Evolutionary conservation across 2,329 filamentous ascomycete species (phyloP), one percentile per base, ranked within the genome.

Genomic region (Hypoxylon sp.): DNA sequence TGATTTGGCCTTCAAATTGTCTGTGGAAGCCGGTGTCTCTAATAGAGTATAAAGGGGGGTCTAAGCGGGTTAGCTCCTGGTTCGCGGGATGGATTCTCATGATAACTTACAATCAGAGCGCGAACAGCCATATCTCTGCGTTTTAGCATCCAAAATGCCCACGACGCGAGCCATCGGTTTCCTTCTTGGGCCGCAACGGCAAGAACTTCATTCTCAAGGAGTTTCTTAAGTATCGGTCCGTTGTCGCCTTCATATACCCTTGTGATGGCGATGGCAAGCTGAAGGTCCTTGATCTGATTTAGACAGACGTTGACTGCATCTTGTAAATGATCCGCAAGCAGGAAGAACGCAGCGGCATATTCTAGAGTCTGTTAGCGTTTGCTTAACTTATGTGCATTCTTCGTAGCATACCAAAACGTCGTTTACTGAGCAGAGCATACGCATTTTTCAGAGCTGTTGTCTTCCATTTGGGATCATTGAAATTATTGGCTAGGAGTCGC

Each of bases 291-390:
- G 26, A 97, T 78, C 67, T 97, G 92, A 55, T 90, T 91, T 9
- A 92, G 77, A 58, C 95, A 90, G 12, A 99, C 86, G 58, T 88
- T 89, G 42, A 94, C 87, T 0, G 94, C 93, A 68, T 96, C 91
- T 45, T 87, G 84, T 0, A 96, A 77, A 64, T 88, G 87, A 60
- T 92, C 91, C 2, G 90, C 95, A 1, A 99, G 79, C 4, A 99
- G 78, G 75, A 99, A 99, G 73, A 97, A 99, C 0, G 94, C 89
- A 1, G 93, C 94, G 2, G 94, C 92, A 66, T 99, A 99, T 72
- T 90, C 91, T 91, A 1, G 85, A 37, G 25, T 7, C 67, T 75
- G 58, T 68, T 29, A 73, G 66, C 40, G 32, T 27, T n/a, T 19
- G 13, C 11, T 9, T 23, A 1, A 8, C n/a, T 7, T 42, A 5